phyloP scores from a whole-genome alignment of 208 protist species.

The Acanthamoeba sp. region DNA sequence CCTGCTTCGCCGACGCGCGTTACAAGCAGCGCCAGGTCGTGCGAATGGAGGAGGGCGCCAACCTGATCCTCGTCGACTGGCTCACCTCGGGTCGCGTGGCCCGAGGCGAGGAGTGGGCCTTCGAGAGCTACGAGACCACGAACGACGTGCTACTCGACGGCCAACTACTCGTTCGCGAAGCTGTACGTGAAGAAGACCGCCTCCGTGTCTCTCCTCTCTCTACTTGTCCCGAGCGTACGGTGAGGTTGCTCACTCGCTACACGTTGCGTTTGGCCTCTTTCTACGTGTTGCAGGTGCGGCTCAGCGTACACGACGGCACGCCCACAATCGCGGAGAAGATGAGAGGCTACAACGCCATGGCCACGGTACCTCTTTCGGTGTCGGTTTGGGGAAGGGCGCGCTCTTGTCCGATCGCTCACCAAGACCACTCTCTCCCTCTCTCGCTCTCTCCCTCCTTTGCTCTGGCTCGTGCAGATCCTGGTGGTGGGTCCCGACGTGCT shows the following conservation, averaged over 20 bases:
- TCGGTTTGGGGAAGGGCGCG: background rate
- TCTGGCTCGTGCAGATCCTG: background rate
- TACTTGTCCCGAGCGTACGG: background rate
- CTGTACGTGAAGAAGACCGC: background rate
- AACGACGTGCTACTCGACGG: conserved; percentile 35
- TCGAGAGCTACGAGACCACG: conserved; percentile 30
- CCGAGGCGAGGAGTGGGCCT: conserved; percentile 35
- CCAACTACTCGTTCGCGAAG: conserved; percentile 42
- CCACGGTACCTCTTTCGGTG: conserved; percentile 28
- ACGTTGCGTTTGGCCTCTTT: background rate
- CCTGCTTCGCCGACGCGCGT: conserved; percentile 35
- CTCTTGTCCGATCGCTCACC: background rate
- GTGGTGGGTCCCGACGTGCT: background rate
- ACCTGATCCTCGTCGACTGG: conserved; percentile 48
- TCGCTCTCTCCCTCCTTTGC: no score
- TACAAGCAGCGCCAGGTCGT: conserved; percentile 24
- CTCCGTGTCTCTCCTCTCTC: background rate
- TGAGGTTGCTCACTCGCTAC: background rate
- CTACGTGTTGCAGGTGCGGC: background rate
- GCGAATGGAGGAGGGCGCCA: background rate
- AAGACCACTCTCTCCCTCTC: background rate
- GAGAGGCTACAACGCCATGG: conserved; percentile 58
- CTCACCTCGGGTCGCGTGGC: conserved; percentile 57
- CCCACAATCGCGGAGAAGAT: conserved; percentile 46
- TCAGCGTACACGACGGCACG: conserved; percentile 1